Evolutionary conservation across 352 stramenopile species (phyloP), one percentile per base, ranked within the genome.

Genomic region (Phytophthora capsici): DNA sequence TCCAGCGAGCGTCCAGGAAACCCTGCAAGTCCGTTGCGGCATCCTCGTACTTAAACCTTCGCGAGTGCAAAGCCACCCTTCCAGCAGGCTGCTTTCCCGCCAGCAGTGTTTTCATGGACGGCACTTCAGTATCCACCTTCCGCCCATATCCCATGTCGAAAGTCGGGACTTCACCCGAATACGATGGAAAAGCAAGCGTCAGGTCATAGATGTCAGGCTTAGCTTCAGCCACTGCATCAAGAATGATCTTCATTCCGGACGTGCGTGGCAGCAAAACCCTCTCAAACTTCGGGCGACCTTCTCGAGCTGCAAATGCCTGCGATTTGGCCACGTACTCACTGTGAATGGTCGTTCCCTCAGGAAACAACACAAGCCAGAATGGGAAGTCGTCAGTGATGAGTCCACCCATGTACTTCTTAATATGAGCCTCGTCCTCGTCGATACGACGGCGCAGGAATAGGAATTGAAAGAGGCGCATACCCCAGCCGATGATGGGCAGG

Each of bases 201-300:
- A 98, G 73, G 77, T 98, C 95, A 64, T 98, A 98, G 38, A 98
- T 94, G 59, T 98, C 87, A 10, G 88, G 86, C 57, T 92, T 90
- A 6, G 84, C 90, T 43, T 95, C 85, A 2, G 77, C 69, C 32
- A 98, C 78, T 4, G 87, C 91, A 55, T 98, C 87, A 17, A 98
- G 48, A 49, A 97, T 97, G 49, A 96, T 97, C 65, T 96, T 80
- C 58, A 99, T 93, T 12, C 96, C 96, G 28, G 91, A 93, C 4
- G 90, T 97, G 34, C 93, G 84, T 4, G 96, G 96, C 51, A 99
- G 69, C 46, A 99, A 69, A 34, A 98, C 79, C 41, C 93, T 86
- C 68, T 98, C 88, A 38, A 98, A 89, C 52, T 91, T 88, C 10
- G 95, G 96, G 10, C 96, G 82, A 23, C 30, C 49, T 48, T 71